A percentile compares a stretch with the other conserved stretches of the same genome.
Evolutionary conservation across 208 protist species (phyloP).

Genomic region (Naegleria fowleri): DNA sequence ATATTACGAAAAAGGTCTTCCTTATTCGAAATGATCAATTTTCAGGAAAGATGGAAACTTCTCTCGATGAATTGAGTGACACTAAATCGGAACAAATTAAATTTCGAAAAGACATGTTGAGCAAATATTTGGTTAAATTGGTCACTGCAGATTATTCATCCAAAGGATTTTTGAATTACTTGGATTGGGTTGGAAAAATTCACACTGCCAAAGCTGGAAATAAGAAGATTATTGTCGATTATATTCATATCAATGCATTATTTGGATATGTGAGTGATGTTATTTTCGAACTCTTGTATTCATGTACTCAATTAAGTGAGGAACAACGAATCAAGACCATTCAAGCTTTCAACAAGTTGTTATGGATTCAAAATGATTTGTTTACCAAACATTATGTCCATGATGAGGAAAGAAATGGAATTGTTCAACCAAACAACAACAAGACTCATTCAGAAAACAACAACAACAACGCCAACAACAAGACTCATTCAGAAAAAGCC

Average conservation of each 20-base stretch:
- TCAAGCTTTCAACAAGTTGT: slow-evolving; percentile 7
- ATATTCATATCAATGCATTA: slow-evolving; percentile 10
- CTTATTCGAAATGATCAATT: not conserved
- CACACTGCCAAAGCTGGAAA: slow-evolving; percentile 11
- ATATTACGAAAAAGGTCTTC: slow-evolving; percentile 9
- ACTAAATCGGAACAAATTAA: slow-evolving; percentile 4
- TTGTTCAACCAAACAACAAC: not conserved
- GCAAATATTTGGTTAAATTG: slow-evolving; percentile 23
- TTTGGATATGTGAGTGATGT: slow-evolving; percentile 22
- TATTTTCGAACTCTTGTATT: not conserved
- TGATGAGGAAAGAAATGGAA: not conserved
- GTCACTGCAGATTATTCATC: slow-evolving; percentile 17
- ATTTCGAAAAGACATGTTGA: slow-evolving; percentile 27
- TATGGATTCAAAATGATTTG: slow-evolving; percentile 31
- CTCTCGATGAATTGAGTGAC: not conserved
- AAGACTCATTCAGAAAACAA: not conserved
- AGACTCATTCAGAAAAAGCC: too few relatives aligned
- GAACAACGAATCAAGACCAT: not conserved
- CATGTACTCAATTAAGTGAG: not conserved
- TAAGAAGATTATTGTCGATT: slow-evolving; percentile 12
- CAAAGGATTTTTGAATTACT: not conserved
- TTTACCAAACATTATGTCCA: slow-evolving; percentile 17
- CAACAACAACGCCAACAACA: too few relatives aligned
- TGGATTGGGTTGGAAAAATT: slow-evolving; percentile 30
- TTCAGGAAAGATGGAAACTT: not conserved